Base-by-base conservation (phyloP, 2,329 filamentous ascomycete species). In the Ophiocordyceps camponoti-saundersi region DNA sequence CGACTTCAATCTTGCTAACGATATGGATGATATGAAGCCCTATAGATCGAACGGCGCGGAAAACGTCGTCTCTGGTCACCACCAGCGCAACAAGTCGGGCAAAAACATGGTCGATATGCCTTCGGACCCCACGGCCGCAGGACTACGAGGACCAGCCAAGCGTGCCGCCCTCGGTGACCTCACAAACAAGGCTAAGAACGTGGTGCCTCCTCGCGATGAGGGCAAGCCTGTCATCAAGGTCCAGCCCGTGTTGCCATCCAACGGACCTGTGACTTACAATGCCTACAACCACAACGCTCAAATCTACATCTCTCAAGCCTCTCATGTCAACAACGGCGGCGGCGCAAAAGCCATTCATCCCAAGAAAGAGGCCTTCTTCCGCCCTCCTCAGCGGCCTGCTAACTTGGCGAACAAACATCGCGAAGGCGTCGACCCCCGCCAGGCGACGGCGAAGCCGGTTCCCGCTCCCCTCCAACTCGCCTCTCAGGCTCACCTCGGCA, bases 11-110 rank as follows among this genome's bases (percentile, higher is more conserved):
- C 18, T 22, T 23, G n/a, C n/a, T 8, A n/a, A 6, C 20, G 11
- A 2, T 3, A 13, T 41, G 15, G 44, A 48, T 36, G 40, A 46
- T 26, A 40, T 44, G 30, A 30, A 69, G 65, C 65, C 65, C 48
- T 63, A 61, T 48, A 62, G 65, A 56, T 61, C 62, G 47, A 63
- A 64, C 52, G 61, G 61, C 76, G 83, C 63, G 47, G 64, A 69
- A 50, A 74, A 75, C 54, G 79, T 79, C 60, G 67, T 55, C 22
- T 59, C 39, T 11, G 48, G 74, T 46, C 67, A 88, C 51, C 85
- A 93, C 56, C 80, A 87, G 56, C 82, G 83, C 52, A 82, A 87
- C 66, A 94, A 94, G 65, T 93, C 88, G 10, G 80, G 79, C 62
- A 63, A 82, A 65, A 64, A 74, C 72, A 53, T 85, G 42, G 52